Evolutionary conservation across 2,329 filamentous ascomycete genomes (phyloP).

Genomic region (Cercospora brassicicola): DNA sequence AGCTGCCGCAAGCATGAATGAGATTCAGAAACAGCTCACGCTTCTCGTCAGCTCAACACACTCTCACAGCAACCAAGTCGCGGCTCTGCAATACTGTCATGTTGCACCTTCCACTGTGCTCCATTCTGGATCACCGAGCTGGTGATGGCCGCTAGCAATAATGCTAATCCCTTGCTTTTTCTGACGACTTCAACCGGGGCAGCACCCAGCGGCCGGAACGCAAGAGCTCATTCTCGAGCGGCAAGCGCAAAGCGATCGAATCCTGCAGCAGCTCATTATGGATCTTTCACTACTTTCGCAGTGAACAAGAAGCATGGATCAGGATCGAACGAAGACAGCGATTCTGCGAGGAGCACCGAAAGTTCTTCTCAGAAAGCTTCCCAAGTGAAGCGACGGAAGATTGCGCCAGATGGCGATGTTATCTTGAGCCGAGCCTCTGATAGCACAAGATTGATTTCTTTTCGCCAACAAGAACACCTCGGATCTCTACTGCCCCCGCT

Average conservation of each 20-base stretch:
- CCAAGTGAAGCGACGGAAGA: neutral
- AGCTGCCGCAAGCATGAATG: neutral
- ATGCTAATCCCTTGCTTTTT: constrained; percentile 10
- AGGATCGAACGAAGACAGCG: neutral
- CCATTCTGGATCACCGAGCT: neutral
- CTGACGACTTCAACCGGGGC: constrained; percentile 11
- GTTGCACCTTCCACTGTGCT: neutral
- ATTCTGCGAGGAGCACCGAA: neutral
- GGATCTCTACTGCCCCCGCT: neutral
- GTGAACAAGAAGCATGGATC: constrained; percentile 1
- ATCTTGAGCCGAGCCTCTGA: neutral
- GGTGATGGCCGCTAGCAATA: constrained; percentile 2
- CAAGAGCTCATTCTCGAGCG: constrained; percentile 14
- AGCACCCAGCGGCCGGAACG: constrained; percentile 17
- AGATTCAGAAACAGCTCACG: neutral
- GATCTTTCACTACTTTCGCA: constrained; percentile 9
- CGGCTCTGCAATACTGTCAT: neutral
- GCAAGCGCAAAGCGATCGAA: constrained; percentile 9
- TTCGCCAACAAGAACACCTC: neutral
- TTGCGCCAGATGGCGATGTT: neutral
- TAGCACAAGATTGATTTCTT: neutral
- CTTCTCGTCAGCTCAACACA: neutral
- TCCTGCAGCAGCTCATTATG: constrained; percentile 10
- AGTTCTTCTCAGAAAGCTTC: neutral
- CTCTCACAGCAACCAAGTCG: neutral